Conservation (phyloP, 106 monocot species). For the Dioscorea alata region DNA sequence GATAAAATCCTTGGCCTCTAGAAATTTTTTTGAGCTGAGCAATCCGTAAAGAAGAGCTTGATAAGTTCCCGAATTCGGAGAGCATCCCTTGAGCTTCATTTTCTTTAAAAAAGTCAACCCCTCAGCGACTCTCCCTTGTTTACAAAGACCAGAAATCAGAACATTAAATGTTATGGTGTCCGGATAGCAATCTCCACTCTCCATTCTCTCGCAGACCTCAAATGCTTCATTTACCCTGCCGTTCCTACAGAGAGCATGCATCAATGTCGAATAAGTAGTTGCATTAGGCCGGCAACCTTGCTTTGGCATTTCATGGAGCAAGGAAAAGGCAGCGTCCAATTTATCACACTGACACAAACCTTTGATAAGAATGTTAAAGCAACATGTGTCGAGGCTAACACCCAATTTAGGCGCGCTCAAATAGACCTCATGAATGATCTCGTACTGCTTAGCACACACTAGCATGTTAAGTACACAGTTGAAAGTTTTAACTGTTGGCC, state of each 20-base stretch:
- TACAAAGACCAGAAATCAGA: slow-evolving; percentile 71
- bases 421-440: slow-evolving; percentile 61
- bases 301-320: slow-evolving; percentile 83
- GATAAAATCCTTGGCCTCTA: slow-evolving; percentile 65
- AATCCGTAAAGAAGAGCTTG: slow-evolving; percentile 72
- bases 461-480: slow-evolving; percentile 86
- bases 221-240: slow-evolving; percentile 60
- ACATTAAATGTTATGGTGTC: slow-evolving; percentile 74
- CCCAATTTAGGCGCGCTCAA: slow-evolving; percentile 55
- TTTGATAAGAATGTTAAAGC: slow-evolving; percentile 93
- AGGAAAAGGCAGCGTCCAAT: slow-evolving; percentile 52
- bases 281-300: slow-evolving; percentile 64
- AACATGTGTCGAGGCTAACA: slow-evolving; percentile 66
- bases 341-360: slow-evolving; percentile 59
- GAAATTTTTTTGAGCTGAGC: slow-evolving; percentile 28
- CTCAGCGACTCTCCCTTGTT: slow-evolving; percentile 43
- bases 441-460: slow-evolving; percentile 50
- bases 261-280: slow-evolving; percentile 68
- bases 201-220: slow-evolving; percentile 61
- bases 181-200: slow-evolving; percentile 39
- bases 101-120: slow-evolving; percentile 57
- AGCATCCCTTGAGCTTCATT: slow-evolving; percentile 65
- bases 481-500: slow-evolving; percentile 69
- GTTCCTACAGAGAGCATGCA: slow-evolving; percentile 59
- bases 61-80: slow-evolving; percentile 79